Base-by-base conservation (phyloP, 495 filamentous ascomycete genomes). In the Hypoxylon subgilvum region DNA sequence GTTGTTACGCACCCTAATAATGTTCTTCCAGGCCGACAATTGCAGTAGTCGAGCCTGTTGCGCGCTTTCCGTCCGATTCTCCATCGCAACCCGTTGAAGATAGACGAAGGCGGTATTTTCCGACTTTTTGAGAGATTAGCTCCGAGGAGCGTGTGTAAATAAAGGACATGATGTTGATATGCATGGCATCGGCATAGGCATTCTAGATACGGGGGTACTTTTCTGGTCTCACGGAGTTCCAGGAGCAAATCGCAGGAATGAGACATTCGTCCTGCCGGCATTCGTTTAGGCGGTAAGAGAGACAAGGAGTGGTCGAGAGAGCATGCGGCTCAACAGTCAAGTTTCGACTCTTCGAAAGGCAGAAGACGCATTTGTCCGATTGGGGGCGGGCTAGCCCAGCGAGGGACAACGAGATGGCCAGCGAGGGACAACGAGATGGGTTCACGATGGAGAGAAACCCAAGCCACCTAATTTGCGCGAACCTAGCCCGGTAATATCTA, bases 151-250 rank as follows among this genome's bases (percentile, higher is more conserved):
- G 66, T 67, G 74, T 79, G 74, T 74, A 76, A 69, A 78, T 75
- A 76, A 68, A 72, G 70, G 67, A 73, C 69, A 71, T 78, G 71
- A 75, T 77, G 74, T 78, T 76, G 76, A 76, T 74, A 78, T 76
- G 75, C 76, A 79, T 76, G 74, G 74, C 75, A 78, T 72, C 63
- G 75, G 74, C 70, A 73, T 72, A 78, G 77, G 72, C 74, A 76
- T 76, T 77, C 72, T 79, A 79, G 76, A 79, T 73, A 68, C 69
- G 69, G 74, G 68, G 70, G 62, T 59, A 71, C 50, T 56, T 68
- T 70, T 66, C 45, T 68, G 71, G 72, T 64, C 72, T 75, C 65
- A 69, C 55, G 74, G 74, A 77, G 76, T 77, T 79, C 70, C 66
- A 58, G 74, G 74, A 79, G 76, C 72, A 77, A 63, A 54, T 55